Conservation (phyloP, 208 protist genomes). For the Trypanosoma lewisi region DNA sequence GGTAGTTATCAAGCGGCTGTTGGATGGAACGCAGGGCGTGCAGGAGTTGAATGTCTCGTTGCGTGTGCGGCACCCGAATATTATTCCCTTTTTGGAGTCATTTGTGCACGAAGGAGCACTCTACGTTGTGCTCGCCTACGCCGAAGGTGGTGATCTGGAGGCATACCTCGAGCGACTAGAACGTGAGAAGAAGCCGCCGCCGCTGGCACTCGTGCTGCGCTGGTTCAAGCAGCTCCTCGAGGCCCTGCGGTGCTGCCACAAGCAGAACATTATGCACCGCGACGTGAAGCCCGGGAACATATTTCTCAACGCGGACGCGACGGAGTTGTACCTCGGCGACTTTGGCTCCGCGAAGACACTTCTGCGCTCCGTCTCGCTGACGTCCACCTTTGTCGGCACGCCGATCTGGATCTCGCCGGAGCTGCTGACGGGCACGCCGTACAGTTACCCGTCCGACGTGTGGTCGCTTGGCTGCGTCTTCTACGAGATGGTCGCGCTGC, state of each 20-base stretch:
- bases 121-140: conserved; percentile 84
- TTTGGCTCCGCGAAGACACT: conserved; percentile 79
- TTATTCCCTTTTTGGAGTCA: conserved; percentile 72
- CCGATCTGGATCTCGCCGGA: conserved; percentile 89
- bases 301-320: conserved; percentile 59
- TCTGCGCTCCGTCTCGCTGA: conserved; percentile 25
- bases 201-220: conserved; percentile 42
- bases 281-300: conserved; percentile 92
- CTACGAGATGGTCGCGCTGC: conserved; percentile 67
- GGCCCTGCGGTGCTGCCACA: conserved; percentile 82
- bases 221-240: conserved; percentile 79
- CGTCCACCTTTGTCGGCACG: conserved; percentile 67
- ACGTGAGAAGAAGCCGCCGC: conserved; percentile 43
- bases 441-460: conserved; percentile 83
- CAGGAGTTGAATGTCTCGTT: conserved; percentile 78
- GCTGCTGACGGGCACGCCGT: conserved; percentile 70
- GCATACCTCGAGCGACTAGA: conserved; percentile 46
- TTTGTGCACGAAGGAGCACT: conserved; percentile 66
- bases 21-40: conserved; percentile 56
- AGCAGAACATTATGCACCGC: conserved; percentile 76
- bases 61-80: conserved; percentile 76
- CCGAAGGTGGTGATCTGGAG: conserved; percentile 80
- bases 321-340: conserved; percentile 59
- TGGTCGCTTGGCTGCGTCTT: conserved; percentile 85
- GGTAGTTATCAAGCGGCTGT: conserved; percentile 82